These are phyloP conservation scores for Cryptosporidium xiaoi DNA, from an alignment of 169 alveolate species.

Conservation along the genomic window DNA sequence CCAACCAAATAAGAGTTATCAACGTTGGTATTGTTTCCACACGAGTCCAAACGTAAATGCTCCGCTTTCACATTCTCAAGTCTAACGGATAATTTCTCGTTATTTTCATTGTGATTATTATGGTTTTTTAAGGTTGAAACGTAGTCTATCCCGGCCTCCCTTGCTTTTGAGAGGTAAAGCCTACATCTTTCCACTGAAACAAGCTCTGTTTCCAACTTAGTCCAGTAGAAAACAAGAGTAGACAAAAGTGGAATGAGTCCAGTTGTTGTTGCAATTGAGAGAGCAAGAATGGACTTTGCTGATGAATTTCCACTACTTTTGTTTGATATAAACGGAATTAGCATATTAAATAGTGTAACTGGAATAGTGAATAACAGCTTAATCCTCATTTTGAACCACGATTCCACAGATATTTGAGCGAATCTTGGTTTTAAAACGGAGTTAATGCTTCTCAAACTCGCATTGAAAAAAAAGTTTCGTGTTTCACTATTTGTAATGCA, in stretches of 20 bases:
- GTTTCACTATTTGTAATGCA: conserved; percentile 9
- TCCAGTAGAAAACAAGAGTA: conserved; percentile 38
- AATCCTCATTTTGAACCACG: conserved; percentile 72
- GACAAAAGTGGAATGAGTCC: conserved; percentile 36
- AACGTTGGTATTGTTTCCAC: conserved; percentile 1
- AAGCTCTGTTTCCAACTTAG: conserved; percentile 53
- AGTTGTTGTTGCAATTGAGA: conserved; percentile 41
- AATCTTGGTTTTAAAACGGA: conserved; percentile 43
- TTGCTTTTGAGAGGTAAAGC: conserved; percentile 35
- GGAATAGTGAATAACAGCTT: conserved; percentile 37
- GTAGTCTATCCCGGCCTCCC: conserved; percentile 47
- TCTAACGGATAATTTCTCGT: background rate
- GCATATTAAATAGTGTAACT: background rate
- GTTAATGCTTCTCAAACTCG: conserved; percentile 1
- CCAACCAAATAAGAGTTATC: conserved; percentile 42
- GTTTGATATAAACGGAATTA: conserved; percentile 32
- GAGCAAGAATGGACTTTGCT: conserved; percentile 34
- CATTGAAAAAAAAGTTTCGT: conserved; percentile 22
- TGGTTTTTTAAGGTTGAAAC: background rate
- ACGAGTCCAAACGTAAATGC: conserved; percentile 49
- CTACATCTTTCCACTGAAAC: conserved; percentile 70
- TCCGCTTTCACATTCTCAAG: conserved; percentile 20
- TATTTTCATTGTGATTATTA: background rate
- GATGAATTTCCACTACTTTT: background rate
- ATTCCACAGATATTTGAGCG: conserved; percentile 29